phyloP scores from a whole-genome alignment of 257 asterid species.

The Gentiana straminea region DNA sequence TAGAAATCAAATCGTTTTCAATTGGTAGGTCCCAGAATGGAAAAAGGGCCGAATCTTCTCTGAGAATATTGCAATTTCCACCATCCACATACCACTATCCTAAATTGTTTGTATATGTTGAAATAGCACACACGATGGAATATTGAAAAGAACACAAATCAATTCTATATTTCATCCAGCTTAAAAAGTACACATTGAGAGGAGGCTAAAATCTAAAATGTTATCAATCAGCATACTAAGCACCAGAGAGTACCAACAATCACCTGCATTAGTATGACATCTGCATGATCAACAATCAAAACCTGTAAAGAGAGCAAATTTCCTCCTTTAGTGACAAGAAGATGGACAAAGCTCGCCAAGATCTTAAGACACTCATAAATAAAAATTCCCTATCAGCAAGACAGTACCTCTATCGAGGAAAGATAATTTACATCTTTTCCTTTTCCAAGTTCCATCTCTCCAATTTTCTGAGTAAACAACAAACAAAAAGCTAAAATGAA shows the following conservation, averaged over 20 bases:
- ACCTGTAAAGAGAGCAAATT: constrained; percentile 35
- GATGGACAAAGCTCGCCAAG: constrained; percentile 3
- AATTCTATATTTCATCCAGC: too few species aligned
- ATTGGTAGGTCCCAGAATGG: too few species aligned
- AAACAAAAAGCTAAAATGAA: constrained; percentile 1
- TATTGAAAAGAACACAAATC: too few species aligned
- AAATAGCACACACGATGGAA: too few species aligned
- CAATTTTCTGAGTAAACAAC: constrained; percentile 62
- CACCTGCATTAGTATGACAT: constrained; percentile 91
- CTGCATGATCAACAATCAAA: constrained; percentile 87
- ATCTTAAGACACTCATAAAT: constrained; percentile 3
- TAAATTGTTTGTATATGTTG: too few species aligned
- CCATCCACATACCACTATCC: too few species aligned
- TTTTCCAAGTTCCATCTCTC: constrained; percentile 61
- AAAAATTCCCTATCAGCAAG: constrained; percentile 1
- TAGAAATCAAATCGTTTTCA: too few species aligned
- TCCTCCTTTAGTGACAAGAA: constrained; percentile 11
- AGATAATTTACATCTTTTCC: constrained; percentile 95
- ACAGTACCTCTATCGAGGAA: constrained; percentile 82
- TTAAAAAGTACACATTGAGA: too few species aligned
- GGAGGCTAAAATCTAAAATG: too few species aligned
- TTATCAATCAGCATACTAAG: too few species aligned
- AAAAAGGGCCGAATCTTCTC: too few species aligned
- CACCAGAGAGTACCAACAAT: background rate
- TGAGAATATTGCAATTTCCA: too few species aligned